Percentiles rank a stretch among this genome's conserved stretches.
Evolutionary conservation across 2,329 filamentous ascomycete genomes (phyloP).

Genomic region (Diaporthe nobilis): DNA sequence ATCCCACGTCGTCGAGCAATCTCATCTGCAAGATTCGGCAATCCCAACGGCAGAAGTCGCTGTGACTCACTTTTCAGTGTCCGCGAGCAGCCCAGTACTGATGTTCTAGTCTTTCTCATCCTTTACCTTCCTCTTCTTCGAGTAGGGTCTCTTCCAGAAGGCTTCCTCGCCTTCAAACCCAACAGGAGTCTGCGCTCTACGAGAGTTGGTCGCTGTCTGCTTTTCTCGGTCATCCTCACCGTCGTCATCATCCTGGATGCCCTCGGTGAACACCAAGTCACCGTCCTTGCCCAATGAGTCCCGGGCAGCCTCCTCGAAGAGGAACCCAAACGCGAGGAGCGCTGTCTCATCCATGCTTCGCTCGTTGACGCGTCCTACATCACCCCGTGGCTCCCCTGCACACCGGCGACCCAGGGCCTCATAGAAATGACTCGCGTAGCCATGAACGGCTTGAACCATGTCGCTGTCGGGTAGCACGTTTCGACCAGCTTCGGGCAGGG

Average conservation of each 20-base stretch:
- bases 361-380: constrained; percentile 58
- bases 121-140: constrained; percentile 53
- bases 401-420: constrained; percentile 51
- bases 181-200: constrained; percentile 34
- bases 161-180: constrained; percentile 41
- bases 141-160: constrained; percentile 44
- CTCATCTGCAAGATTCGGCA: not conserved
- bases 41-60: not conserved
- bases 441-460: constrained; percentile 77
- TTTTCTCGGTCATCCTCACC: constrained; percentile 7
- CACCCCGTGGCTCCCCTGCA: constrained; percentile 30
- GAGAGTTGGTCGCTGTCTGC: constrained; percentile 22
- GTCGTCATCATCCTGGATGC: constrained; percentile 49
- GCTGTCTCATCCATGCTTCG: constrained; percentile 84
- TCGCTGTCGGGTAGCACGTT: constrained; percentile 75
- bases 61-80: not conserved
- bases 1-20: not conserved
- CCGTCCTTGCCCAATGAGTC: constrained; percentile 75
- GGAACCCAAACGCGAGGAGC: constrained; percentile 79
- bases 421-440: constrained; percentile 78
- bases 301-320: constrained; percentile 79
- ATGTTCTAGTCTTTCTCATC: constrained; percentile 26
- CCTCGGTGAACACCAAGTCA: constrained; percentile 80
- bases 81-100: not conserved
- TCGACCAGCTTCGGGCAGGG: constrained; percentile 63